Evolutionary conservation across 1,139 yeast genomes (phyloP), one percentile per base, ranked within the genome.

Genomic region (Diutina ranongensis): DNA sequence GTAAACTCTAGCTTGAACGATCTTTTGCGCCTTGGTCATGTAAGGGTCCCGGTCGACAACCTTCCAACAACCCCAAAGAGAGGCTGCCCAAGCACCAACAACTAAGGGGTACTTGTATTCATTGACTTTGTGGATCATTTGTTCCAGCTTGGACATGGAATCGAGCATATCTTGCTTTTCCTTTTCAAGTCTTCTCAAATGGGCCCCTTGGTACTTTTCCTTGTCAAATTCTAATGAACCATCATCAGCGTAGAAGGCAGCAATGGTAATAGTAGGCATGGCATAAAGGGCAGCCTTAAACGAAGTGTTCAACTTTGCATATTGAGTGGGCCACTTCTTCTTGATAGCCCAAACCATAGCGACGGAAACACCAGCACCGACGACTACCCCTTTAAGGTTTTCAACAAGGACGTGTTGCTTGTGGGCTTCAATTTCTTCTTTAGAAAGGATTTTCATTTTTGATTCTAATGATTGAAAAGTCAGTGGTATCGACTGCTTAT

Each of bases 1-100:
- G 60, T 86, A 86, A 81, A 87, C 87, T 75, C 96, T 82, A 27
- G 96, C 95, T 62, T 85, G 94, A 28, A 86, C 95, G 35, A 86
- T 78, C 63, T 87, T 88, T 65, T 88, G 96, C 4, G 95, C 69
- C 49, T 74, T 76, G 48, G 88, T 76, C 81, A 87, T 73, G 61
- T 79, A 71, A 54, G 79, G 82, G 63, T 87, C 95, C 55, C 74
- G 76, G 67, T 85, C 82, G 46, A 86, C 87, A 45, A 70, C 57
- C 48, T 69, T 76, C 87, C 94, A 86, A 2, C 95, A 82, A 1
- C 94, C 95, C 54, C 74, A 87, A 69, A 88, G 65, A 7, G 94
- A 80, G 25, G 79, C 87, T 18, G 87, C 95, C 97, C 97, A 88
- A 1, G 88, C 74, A 46, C 78, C 78, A 33, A 83, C 75, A 52